These are phyloP conservation scores for Colletotrichum sp. DNA, from an alignment of 2,329 filamentous ascomycete genomes.

Conservation along the genomic window DNA sequence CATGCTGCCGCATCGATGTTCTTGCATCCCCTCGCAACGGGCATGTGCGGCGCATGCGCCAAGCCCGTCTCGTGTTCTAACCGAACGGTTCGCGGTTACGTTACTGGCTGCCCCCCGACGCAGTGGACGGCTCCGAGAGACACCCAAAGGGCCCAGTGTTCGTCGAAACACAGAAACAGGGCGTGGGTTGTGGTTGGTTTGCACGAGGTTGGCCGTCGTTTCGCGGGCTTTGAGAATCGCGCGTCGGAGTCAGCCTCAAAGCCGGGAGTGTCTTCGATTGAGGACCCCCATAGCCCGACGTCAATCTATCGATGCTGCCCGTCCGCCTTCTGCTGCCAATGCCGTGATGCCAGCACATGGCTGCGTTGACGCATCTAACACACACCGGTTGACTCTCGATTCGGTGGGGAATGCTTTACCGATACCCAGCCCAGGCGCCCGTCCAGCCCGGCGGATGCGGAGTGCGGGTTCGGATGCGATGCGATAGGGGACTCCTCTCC, in stretches of 20 bases:
- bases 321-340: neutral
- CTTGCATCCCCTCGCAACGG: neutral
- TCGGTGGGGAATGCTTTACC: neutral
- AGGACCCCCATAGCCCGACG: neutral
- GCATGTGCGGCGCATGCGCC: neutral
- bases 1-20: neutral
- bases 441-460: neutral
- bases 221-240: neutral
- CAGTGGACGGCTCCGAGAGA: neutral
- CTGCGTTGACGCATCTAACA: neutral
- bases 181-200: neutral
- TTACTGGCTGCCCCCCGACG: neutral
- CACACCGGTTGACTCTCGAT: neutral
- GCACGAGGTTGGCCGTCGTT: neutral
- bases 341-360: neutral
- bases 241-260: neutral
- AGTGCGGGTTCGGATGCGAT: neutral
- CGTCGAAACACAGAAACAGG: neutral
- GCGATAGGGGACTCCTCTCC: neutral
- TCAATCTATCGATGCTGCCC: conserved; percentile 3
- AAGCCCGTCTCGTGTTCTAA: neutral
- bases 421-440: neutral
- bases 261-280: conserved; percentile 4
- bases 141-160: neutral
- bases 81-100: neutral